Conservation (phyloP, 352 stramenopile genomes). For the Phytophthora parvispora region DNA sequence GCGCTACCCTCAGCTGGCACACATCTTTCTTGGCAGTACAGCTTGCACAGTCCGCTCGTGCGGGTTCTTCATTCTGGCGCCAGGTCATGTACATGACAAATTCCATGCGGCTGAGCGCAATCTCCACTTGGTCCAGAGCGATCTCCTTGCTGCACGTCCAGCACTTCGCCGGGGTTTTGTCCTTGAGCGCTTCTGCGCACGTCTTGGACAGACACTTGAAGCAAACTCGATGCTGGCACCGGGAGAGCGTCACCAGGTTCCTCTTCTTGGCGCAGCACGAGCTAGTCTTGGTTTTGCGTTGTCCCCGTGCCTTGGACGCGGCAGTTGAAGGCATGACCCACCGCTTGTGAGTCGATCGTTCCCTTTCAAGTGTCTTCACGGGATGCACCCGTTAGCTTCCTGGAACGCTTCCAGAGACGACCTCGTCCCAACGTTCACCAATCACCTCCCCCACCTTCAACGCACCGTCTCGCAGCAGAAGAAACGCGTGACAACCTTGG, state of each 20-base stretch:
- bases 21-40: constrained; percentile 39
- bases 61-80: constrained; percentile 2
- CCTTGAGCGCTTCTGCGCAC: constrained; percentile 23
- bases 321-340: constrained; percentile 24
- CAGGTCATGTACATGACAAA: constrained; percentile 29
- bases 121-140: constrained; percentile 27
- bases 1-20: constrained; percentile 36
- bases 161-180: constrained; percentile 13
- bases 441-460: constrained; percentile 15
- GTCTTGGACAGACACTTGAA: constrained; percentile 29
- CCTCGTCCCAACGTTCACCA: constrained; percentile 33
- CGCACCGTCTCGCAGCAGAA: constrained; percentile 53
- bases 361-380: constrained; percentile 27
- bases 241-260: constrained; percentile 16
- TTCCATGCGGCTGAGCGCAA: constrained; percentile 19
- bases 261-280: constrained; percentile 25
- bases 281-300: background rate
- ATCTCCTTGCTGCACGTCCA: constrained; percentile 35
- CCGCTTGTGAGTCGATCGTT: constrained; percentile 6
- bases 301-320: constrained; percentile 6
- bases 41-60: constrained; percentile 44
- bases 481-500: constrained; percentile 63
- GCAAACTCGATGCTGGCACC: constrained; percentile 25
- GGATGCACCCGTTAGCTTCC: constrained; percentile 5
- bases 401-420: constrained; percentile 4